Percentiles rank a stretch among this genome's conserved stretches.
Conservation (phyloP, 805 yeast genomes). For the Pichia paraexigua region DNA sequence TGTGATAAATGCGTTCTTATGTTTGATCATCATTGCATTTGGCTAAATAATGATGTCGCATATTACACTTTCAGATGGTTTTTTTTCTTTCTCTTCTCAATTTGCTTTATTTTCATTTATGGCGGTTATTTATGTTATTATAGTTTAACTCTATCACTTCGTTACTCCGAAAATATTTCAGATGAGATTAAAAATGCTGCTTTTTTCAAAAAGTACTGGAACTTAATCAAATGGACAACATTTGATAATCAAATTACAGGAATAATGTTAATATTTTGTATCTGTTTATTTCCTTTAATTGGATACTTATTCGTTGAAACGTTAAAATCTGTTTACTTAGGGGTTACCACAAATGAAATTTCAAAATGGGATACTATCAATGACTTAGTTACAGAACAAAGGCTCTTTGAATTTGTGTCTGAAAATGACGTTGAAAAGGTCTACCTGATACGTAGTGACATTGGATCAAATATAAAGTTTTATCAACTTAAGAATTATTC, state of each 20-base stretch:
- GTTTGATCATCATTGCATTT: constrained; percentile 59
- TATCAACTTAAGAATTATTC: background rate
- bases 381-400: constrained; percentile 25
- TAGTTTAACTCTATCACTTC: constrained; percentile 15
- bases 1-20: constrained; percentile 58
- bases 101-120: constrained; percentile 30
- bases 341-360: constrained; percentile 50
- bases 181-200: constrained; percentile 6
- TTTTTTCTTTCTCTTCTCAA: constrained; percentile 31
- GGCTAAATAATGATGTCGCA: constrained; percentile 50
- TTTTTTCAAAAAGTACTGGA: constrained; percentile 16
- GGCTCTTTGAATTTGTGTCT: constrained; percentile 23
- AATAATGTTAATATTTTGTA: constrained; percentile 33
- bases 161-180: background rate
- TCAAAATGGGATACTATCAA: constrained; percentile 48
- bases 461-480: background rate
- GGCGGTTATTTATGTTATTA: constrained; percentile 33
- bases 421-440: background rate
- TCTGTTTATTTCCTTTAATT: constrained; percentile 31
- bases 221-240: constrained; percentile 23
- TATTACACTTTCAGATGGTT: constrained; percentile 45
- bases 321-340: constrained; percentile 41
- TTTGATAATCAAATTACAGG: constrained; percentile 35
- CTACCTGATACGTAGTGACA: background rate
- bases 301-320: constrained; percentile 34